Evolutionary conservation across 805 yeast genomes (phyloP), one percentile per base, ranked within the genome.

Genomic region (Grigorovia yakushimaensis): DNA sequence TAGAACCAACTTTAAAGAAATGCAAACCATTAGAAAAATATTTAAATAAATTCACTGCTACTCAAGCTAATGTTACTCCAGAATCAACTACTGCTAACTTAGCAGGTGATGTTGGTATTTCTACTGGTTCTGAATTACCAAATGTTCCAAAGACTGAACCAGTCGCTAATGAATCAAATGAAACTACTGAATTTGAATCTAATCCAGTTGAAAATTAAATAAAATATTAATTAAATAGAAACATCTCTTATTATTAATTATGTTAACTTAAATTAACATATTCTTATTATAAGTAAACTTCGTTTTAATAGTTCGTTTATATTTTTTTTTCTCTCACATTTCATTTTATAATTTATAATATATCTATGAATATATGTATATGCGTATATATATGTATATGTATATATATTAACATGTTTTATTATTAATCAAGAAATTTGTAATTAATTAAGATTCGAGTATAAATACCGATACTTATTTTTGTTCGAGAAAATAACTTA

Each of bases 1-100:
- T 78, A 38, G 62, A 73, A 48, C 93, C 93, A 53, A 75, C 74
- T 55, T 58, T 82, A 52, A 73, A 78, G 52, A 71, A 73, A 55
- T 73, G 77, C 53, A 84, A 84, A 41, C 91, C 91, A 46, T 78
- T 82, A 48, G 79, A 84, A 39, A 61, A 71, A 35, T 77, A 79
- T 58, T 67, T 83, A 17, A 21, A 44, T 17, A 33, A 33, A 33
- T 33, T 2, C 7, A 11, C 61, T 47, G 36, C 42, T 24, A 40
- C 47, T 42, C 51, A 50, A 22, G 50, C 60, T 33, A 53, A 58
- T n/a, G 54, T 61, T 22, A 43, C 62, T 5, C 43, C 47, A 33
- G 52, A 51, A 21, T 53, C 62, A 22, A 54, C 59, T 18, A 56
- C 64, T 27, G 41, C 61, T 27, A 49, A 56, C 11, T 45, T 58